Evolutionary conservation across 176 grass and related monocot species (phyloP).

Genomic region (Tillandsia leiboldiana): DNA sequence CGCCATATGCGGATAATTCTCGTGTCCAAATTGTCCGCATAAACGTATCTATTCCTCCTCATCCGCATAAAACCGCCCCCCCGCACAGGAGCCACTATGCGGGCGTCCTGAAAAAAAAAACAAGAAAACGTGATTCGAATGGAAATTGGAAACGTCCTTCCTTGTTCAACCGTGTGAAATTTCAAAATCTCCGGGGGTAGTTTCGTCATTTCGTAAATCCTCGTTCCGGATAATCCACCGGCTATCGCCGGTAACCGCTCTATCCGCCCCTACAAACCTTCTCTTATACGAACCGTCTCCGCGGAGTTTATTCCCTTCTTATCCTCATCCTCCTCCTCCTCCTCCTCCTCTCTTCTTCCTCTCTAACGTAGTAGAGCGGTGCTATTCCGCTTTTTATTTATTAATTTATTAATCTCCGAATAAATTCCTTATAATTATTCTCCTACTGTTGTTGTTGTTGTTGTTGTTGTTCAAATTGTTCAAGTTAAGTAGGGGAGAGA

Average conservation of each 20-base stretch:
- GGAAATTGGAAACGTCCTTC: neutral
- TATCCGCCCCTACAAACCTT: neutral
- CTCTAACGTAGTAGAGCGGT: neutral
- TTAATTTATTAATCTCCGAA: neutral
- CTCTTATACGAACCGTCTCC: neutral
- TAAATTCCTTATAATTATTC: neutral
- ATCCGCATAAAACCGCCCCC: neutral
- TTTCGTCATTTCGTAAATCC: neutral
- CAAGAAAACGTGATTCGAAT: conserved; percentile 16
- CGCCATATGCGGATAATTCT: no score
- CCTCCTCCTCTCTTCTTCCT: neutral
- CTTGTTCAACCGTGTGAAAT: no score
- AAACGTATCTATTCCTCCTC: neutral
- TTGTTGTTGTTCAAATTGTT: neutral
- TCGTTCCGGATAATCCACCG: conserved; percentile 38
- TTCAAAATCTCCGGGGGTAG: neutral
- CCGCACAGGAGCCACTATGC: neutral
- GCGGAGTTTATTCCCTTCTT: neutral
- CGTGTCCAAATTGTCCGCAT: no score
- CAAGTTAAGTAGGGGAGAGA: neutral
- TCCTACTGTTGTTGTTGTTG: neutral
- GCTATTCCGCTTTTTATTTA: neutral
- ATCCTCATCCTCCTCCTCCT: neutral
- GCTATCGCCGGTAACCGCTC: conserved; percentile 15
- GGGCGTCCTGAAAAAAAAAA: neutral